Evolutionary conservation across 257 asterid genomes (phyloP), one percentile per base, ranked within the genome.

Genomic region (Capsicum chinense): DNA sequence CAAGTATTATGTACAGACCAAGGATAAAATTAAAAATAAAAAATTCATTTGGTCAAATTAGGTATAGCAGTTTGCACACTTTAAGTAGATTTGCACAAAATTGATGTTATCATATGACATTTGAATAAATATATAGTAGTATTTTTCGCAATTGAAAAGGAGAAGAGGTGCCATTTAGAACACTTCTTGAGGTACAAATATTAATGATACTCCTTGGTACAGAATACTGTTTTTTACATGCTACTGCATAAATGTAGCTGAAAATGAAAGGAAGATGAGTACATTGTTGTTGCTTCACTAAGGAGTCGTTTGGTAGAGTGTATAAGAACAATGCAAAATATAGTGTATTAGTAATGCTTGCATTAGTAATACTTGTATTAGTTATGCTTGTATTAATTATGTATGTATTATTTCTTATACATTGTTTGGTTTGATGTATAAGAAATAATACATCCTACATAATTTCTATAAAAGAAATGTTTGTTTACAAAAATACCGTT

Each of bases 201-300:
- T 68, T 15, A 15, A 37, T 67, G 54, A 7, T 37, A 37, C 76
- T 14, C 76, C 7, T 35, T 14, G 54, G 76, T 68, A 68, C 14
- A 14, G 52, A 9, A 12, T 69, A 39, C 54, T 7, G 54, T 68
- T 68, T 26, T 26, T 26, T 26, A 26, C 33, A 7, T 16, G 50
- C 21, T 68, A 7, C 21, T 68, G 44, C 76, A 15, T 68, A 68
- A 3, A 37, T 67, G 26, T 39, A 67, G 13, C 52, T 37, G 21
- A 37, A 37, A 6, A 21, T 68, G 52, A 68, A 37, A 67, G 74
- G 47, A 37, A 33, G 5, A 14, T 67, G 50, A 37, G 21, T 67
- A 37, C 52, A 68, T 37, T 68, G 76, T 68, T 68, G 54, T 68
- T 37, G 76, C 54, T 68, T 37, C 76, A 35, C 76, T 37, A 15